Base-by-base conservation (phyloP, 345 rosid genomes). In the Brassica carinata region DNA sequence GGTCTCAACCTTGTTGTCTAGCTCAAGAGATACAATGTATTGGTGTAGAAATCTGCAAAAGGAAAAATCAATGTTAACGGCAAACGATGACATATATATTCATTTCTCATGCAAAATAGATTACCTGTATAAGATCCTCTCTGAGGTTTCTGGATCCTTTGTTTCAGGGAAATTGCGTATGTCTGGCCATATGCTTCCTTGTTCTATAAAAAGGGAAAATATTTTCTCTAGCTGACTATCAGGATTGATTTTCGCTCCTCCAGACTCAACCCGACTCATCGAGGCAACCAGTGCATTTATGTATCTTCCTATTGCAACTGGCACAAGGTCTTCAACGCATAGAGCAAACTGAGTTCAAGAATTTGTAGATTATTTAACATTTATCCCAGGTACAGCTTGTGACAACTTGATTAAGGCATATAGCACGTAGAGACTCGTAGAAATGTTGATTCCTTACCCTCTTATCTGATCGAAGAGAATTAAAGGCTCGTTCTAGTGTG, bases 251-350 rank as follows among this genome's bases (percentile, higher is more conserved):
- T 84, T 81, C 30, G 72, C 77, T 57, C 69, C 84, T 19, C 79
- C 80, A 79, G 72, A 77, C 75, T 88, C 93, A 69, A 78, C 86
- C 57, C 87, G 89, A 80, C 61, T 85, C 86, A 88, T 85, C 45
- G 94, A 87, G 80, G 85, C 85, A 57, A 92, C 84, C 74, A 95
- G 84, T 71, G 93, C 90, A 77, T 89, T 90, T 79, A 93, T 83
- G 74, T 87, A 86, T 85, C 98, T 89, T 81, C 96, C 98, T 79
- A 95, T 88, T 72, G 96, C 92, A 69, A 93, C 84, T 17, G 98
- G 97, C 68, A 91, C 90, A 75, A 95, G 86, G 87, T 93, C 99
- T 87, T 95, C 99, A 72, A 93, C 73, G 87, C 98, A 93, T 83
- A 95, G 85, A 31, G 91, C 88, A 79, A 95, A 95, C 99, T 95